A percentile compares a stretch with the other conserved stretches of the same genome.
These are phyloP conservation scores for Coemansia furcata DNA, from an alignment of 192 early-diverging fungal genomes.

Conservation along the genomic window DNA sequence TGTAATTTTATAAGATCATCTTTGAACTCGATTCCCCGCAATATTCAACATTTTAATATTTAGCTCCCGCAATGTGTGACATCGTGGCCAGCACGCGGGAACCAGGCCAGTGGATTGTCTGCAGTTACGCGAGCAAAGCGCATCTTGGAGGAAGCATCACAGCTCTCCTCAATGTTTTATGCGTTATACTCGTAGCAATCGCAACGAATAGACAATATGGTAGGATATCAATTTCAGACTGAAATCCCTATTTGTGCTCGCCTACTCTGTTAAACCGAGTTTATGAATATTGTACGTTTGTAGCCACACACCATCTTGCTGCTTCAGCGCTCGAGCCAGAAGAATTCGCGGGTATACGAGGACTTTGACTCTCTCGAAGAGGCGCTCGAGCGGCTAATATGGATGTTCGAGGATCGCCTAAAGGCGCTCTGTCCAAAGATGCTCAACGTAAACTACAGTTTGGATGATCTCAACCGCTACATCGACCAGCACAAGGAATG, in stretches of 20 bases:
- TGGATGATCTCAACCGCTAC: conserved; percentile 39
- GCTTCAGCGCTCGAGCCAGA: conserved; percentile 16
- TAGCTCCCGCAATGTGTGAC: not conserved
- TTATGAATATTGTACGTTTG: not conserved
- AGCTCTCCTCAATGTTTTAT: not conserved
- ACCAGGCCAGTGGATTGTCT: not conserved
- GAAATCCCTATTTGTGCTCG: not conserved
- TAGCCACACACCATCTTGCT: conserved; percentile 29
- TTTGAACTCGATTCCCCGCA: not conserved
- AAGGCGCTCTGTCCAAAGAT: conserved; percentile 24
- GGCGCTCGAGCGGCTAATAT: conserved; percentile 33
- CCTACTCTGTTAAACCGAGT: not conserved
- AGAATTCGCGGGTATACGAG: conserved; percentile 19
- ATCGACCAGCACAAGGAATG: conserved; percentile 42
- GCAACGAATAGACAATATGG: not conserved
- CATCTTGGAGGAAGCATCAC: not conserved
- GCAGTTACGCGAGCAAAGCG: no score
- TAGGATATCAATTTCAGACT: not conserved
- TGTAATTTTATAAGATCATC: not conserved
- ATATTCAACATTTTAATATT: not conserved
- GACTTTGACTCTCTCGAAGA: conserved; percentile 18
- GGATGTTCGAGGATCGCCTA: conserved; percentile 35
- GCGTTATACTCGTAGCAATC: not conserved
- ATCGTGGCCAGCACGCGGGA: not conserved
- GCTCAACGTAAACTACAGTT: conserved; percentile 32